Evolutionary conservation across 2,329 filamentous ascomycete genomes (phyloP).

Genomic region (Paraconiothyrium sp.): DNA sequence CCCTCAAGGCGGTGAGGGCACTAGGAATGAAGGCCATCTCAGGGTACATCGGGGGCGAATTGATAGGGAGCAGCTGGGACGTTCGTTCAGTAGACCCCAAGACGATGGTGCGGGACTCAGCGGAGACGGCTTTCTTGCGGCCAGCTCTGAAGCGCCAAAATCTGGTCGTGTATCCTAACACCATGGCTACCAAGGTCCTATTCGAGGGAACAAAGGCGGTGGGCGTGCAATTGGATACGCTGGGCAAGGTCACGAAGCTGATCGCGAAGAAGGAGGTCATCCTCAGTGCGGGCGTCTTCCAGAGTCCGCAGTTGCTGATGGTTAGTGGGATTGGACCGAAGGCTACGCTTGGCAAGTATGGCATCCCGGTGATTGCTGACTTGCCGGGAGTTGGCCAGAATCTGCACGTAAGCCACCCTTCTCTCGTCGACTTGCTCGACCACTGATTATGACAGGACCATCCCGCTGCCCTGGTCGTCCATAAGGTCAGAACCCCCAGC

Average conservation of each 20-base stretch:
- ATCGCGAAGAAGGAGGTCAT: constrained; percentile 23
- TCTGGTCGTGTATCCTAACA: constrained; percentile 67
- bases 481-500: too few relatives aligned
- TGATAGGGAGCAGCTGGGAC: constrained; percentile 29
- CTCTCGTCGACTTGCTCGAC: too few relatives aligned
- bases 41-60: constrained; percentile 24
- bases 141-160: constrained; percentile 22
- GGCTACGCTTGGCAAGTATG: constrained; percentile 59
- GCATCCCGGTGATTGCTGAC: constrained; percentile 63
- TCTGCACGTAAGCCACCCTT: constrained; percentile 23
- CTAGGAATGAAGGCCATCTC: constrained; percentile 28
- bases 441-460: too few relatives aligned
- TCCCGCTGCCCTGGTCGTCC: too few relatives aligned
- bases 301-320: constrained; percentile 22
- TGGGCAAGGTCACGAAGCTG: constrained; percentile 16
- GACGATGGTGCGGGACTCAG: constrained; percentile 23
- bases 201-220: constrained; percentile 20
- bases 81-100: constrained; percentile 21
- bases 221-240: neutral
- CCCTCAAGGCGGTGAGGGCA: constrained; percentile 22
- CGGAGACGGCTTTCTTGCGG: constrained; percentile 30
- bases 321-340: constrained; percentile 59
- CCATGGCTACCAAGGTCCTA: constrained; percentile 61
- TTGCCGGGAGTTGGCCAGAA: constrained; percentile 70
- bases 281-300: constrained; percentile 44